Percentiles rank a stretch among this genome's conserved stretches.
Evolutionary conservation across 129 eudicot genomes (phyloP).

Genomic region (Pseudognaphalium luteoalbum): DNA sequence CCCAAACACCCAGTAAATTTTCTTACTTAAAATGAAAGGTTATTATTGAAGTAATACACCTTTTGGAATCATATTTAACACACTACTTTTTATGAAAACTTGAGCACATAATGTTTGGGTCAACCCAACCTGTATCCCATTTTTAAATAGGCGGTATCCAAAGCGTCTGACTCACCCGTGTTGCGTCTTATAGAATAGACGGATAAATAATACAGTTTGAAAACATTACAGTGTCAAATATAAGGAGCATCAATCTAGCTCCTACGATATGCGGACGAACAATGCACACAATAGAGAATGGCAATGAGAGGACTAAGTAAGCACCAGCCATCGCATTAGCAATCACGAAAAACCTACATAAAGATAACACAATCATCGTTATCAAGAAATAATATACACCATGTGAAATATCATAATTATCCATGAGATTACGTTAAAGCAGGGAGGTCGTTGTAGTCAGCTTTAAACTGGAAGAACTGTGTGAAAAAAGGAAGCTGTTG

Average conservation of each 20-base stretch:
- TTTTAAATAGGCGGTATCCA: no score
- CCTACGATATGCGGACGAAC: constrained; percentile 69
- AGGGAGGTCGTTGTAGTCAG: constrained; percentile 71
- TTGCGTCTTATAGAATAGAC: no score
- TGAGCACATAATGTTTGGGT: no score
- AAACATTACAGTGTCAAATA: constrained; percentile 64
- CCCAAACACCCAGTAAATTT: no score
- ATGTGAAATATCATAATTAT: background rate
- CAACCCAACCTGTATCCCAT: no score
- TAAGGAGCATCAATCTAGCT: constrained; percentile 68
- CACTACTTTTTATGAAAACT: no score
- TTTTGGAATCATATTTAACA: no score
- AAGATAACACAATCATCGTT: background rate
- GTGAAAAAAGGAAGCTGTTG: constrained; percentile 82
- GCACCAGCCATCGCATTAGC: constrained; percentile 84
- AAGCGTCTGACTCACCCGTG: no score
- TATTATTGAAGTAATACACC: no score
- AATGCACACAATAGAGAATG: constrained; percentile 75
- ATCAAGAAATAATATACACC: background rate
- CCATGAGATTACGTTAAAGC: constrained; percentile 58
- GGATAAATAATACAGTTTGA: background rate
- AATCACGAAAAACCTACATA: constrained; percentile 71
- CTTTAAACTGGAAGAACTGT: constrained; percentile 72
- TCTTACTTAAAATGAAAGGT: no score
- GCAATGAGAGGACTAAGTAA: constrained; percentile 80